Evolutionary conservation across 768 basidiomycete genomes (phyloP).

Genomic region (Butyriboletus loyo): DNA sequence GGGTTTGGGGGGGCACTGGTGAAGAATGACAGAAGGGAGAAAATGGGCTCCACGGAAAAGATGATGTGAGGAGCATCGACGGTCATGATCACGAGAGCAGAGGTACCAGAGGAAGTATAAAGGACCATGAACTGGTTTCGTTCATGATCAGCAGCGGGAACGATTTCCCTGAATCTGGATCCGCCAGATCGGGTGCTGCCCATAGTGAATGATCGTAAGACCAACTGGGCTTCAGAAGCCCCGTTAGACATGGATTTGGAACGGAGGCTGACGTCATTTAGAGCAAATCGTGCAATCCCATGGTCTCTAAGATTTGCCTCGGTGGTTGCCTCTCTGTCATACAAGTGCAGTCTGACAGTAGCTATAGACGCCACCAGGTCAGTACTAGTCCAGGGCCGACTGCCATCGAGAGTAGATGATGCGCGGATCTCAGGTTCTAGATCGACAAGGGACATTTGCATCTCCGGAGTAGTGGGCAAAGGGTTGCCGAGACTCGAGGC

Average conservation of each 20-base stretch:
- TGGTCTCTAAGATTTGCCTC: conserved; percentile 62
- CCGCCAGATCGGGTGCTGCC: conserved; percentile 79
- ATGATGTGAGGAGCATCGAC: conserved; percentile 92
- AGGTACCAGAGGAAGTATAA: conserved; percentile 69
- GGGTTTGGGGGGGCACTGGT: conserved; percentile 47
- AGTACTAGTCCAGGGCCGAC: conserved; percentile 56
- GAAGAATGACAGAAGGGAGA: conserved; percentile 86
- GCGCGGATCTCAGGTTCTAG: conserved; percentile 57
- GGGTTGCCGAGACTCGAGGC: conserved; percentile 3
- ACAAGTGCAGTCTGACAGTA: conserved; percentile 81
- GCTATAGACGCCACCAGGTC: conserved; percentile 72
- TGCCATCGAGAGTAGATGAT: conserved; percentile 19
- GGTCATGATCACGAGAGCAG: conserved; percentile 77
- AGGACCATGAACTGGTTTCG: conserved; percentile 93
- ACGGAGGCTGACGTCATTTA: conserved; percentile 75
- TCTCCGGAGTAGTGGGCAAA: not conserved
- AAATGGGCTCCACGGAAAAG: conserved; percentile 88
- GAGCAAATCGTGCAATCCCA: conserved; percentile 82
- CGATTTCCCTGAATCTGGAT: conserved; percentile 90
- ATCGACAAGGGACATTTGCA: conserved; percentile 12
- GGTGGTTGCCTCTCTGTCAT: conserved; percentile 60
- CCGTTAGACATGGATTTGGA: conserved; percentile 81
- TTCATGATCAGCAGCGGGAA: conserved; percentile 85
- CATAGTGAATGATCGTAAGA: conserved; percentile 90
- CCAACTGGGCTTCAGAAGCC: conserved; percentile 81